Evolutionary conservation across 83 land plant genomes (phyloP).

Genomic region (Thuja plicata): DNA sequence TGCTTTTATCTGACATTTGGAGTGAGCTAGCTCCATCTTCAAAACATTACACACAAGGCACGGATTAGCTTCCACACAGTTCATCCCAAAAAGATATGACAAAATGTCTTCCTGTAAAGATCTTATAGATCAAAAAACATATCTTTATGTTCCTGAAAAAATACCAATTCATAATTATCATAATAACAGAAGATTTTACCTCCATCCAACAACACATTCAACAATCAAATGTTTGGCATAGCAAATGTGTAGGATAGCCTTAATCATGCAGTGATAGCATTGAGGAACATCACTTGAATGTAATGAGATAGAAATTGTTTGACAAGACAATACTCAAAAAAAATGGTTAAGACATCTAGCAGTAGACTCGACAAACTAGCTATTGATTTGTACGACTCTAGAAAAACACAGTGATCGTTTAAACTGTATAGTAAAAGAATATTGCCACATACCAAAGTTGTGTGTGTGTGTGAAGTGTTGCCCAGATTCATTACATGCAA

Average conservation of each 20-base stretch:
- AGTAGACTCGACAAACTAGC: not conserved
- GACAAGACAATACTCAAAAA: not conserved
- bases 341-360: not conserved
- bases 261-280: not conserved
- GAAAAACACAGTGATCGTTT: not conserved
- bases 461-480: not conserved
- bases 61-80: not conserved
- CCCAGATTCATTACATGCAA: not conserved
- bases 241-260: not conserved
- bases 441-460: not conserved
- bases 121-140: not conserved
- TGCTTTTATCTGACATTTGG: not conserved
- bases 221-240: not conserved
- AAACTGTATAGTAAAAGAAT: not conserved
- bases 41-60: not conserved
- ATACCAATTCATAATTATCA: not conserved
- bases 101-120: not conserved
- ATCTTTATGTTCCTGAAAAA: constrained; percentile 10
- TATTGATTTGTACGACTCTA: not conserved
- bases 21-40: not conserved
- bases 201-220: constrained; percentile 5
- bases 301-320: not conserved
- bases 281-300: not conserved
- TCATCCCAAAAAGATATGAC: not conserved
- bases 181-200: not conserved